phyloP scores from a whole-genome alignment of 352 stramenopile genomes.

The Aphanomyces euteiches region DNA sequence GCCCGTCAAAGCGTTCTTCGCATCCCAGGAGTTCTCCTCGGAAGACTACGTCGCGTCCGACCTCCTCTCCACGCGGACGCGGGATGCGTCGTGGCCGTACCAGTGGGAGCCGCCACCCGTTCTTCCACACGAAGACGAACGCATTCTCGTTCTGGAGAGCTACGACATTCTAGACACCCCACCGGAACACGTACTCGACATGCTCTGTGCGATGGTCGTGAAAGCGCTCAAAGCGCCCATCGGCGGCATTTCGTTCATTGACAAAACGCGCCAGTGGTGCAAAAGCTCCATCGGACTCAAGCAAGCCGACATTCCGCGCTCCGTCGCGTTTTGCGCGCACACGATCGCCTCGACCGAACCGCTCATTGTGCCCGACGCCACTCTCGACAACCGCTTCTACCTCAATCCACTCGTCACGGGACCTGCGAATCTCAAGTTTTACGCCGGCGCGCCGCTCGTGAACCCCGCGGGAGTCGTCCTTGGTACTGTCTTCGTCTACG shows the following conservation, averaged over 20 bases:
- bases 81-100: slow-evolving; percentile 11
- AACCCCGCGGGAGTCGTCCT: slow-evolving; percentile 45
- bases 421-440: slow-evolving; percentile 74
- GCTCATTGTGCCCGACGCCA: slow-evolving; percentile 70
- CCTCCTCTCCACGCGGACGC: neutral
- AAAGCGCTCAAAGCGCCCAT: slow-evolving; percentile 20
- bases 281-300: slow-evolving; percentile 62
- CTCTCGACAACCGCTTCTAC: slow-evolving; percentile 67
- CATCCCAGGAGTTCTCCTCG: slow-evolving; percentile 12
- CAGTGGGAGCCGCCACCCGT: slow-evolving; percentile 15
- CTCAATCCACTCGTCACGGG: slow-evolving; percentile 67
- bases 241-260: slow-evolving; percentile 22
- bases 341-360: slow-evolving; percentile 72
- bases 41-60: neutral
- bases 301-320: slow-evolving; percentile 69
- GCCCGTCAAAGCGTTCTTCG: slow-evolving; percentile 19
- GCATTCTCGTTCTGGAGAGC: slow-evolving; percentile 22
- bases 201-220: slow-evolving; percentile 21
- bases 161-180: slow-evolving; percentile 25
- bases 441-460: slow-evolving; percentile 70
- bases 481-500: slow-evolving; percentile 21
- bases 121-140: slow-evolving; percentile 15
- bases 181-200: slow-evolving; percentile 18
- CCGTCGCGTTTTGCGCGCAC: slow-evolving; percentile 71
- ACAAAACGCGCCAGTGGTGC: slow-evolving; percentile 27